phyloP scores from a whole-genome alignment of 1,139 yeast genomes.

The Pichia sp. region DNA sequence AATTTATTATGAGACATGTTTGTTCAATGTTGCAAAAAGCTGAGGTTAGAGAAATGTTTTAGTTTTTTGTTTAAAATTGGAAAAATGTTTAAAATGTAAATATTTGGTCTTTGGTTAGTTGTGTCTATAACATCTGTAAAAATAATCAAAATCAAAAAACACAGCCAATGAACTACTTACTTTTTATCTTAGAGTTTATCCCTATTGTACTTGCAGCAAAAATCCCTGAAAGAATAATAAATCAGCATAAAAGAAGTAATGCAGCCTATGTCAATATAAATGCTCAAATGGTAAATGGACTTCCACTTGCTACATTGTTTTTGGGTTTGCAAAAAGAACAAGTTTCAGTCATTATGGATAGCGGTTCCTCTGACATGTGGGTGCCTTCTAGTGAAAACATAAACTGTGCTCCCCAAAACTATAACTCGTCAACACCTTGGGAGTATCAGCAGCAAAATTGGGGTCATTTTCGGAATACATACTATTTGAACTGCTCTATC shows the following conservation, averaged over 20 bases:
- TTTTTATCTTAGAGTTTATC: too few relatives aligned
- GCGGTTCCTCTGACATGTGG: constrained; percentile 70
- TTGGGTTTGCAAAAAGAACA: constrained; percentile 51
- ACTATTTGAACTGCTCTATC: constrained; percentile 29
- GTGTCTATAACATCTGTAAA: too few relatives aligned
- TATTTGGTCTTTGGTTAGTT: too few relatives aligned
- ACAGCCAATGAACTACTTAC: too few relatives aligned
- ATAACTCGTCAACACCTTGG: background rate
- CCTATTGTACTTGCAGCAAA: too few relatives aligned
- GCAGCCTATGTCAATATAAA: background rate
- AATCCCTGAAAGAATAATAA: too few relatives aligned
- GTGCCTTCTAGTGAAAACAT: constrained; percentile 26
- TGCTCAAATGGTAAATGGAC: background rate
- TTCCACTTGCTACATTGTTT: constrained; percentile 32
- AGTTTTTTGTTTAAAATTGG: too few relatives aligned
- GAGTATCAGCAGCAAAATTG: background rate
- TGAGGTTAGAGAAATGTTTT: too few relatives aligned
- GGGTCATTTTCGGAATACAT: background rate
- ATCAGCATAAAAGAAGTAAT: background rate
- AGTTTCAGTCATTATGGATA: constrained; percentile 50
- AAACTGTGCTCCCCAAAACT: background rate
- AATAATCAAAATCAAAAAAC: too few relatives aligned
- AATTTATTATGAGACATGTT: too few relatives aligned
- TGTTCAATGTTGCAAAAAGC: too few relatives aligned
- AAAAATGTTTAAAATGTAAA: too few relatives aligned